phyloP scores from a whole-genome alignment of 164 flowering plant species.

The Tetracentron sinense region DNA sequence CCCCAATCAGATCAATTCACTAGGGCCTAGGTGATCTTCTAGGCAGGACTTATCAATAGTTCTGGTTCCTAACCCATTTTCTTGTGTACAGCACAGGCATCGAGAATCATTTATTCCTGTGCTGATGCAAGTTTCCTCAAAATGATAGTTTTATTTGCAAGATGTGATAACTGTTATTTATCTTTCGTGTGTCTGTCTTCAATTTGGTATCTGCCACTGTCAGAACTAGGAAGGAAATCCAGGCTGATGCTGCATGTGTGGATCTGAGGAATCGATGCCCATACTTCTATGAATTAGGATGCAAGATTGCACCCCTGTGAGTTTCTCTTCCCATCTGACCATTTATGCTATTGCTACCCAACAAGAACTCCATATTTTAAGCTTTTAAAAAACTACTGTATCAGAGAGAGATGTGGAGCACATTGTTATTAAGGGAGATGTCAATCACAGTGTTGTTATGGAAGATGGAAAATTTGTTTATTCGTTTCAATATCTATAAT shows the following conservation, averaged over 20 bases:
- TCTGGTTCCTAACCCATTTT: neutral
- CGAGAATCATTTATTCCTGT: neutral
- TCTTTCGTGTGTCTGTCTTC: neutral
- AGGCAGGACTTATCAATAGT: neutral
- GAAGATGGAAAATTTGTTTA: too few relatives aligned
- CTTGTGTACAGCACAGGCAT: neutral
- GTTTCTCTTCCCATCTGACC: too few relatives aligned
- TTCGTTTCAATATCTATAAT: too few relatives aligned
- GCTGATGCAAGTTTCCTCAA: neutral
- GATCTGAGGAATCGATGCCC: conserved; percentile 67
- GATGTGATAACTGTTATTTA: neutral
- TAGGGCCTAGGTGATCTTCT: neutral
- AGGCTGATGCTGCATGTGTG: conserved; percentile 87
- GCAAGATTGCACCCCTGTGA: conserved; percentile 78
- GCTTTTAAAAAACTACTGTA: too few relatives aligned
- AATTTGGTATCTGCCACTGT: conserved; percentile 2
- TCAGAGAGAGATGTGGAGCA: too few relatives aligned
- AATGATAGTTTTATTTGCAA: neutral
- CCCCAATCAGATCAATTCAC: too few relatives aligned
- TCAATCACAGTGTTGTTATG: too few relatives aligned
- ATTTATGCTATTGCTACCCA: too few relatives aligned
- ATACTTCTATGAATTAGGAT: conserved; percentile 89
- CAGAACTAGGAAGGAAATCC: conserved; percentile 90
- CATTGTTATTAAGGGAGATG: too few relatives aligned
- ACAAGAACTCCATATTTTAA: too few relatives aligned